Conservation (phyloP, 495 filamentous ascomycete genomes). For the Neurospora sp. region DNA sequence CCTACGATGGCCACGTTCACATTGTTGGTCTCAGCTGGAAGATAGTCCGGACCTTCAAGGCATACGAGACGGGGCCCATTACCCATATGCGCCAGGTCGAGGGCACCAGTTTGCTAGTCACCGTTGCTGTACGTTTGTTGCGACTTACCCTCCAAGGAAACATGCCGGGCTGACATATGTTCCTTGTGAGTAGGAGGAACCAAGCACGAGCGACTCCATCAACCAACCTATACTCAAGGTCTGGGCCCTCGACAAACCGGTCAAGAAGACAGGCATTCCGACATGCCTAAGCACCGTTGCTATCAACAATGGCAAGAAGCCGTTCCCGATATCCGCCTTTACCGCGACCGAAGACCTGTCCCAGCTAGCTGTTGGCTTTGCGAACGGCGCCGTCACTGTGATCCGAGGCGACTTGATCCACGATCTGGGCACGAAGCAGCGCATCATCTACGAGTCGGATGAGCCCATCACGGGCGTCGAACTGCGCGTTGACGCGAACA, state of each 20-base stretch:
- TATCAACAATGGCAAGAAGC: slow-evolving; percentile 84
- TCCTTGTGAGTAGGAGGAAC: slow-evolving; percentile 47
- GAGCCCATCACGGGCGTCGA: slow-evolving; percentile 91
- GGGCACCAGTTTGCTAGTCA: slow-evolving; percentile 76
- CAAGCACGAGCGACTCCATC: slow-evolving; percentile 41
- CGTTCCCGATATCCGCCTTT: slow-evolving; percentile 91
- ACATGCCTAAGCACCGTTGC: slow-evolving; percentile 74
- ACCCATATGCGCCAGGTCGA: slow-evolving; percentile 94
- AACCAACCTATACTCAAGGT: slow-evolving; percentile 80
- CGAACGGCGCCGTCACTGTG: slow-evolving; percentile 87
- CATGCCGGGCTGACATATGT: neutral
- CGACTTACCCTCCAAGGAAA: neutral
- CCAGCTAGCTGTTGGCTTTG: slow-evolving; percentile 90
- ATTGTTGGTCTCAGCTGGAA: slow-evolving; percentile 83
- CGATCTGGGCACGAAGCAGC: slow-evolving; percentile 89
- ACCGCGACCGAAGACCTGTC: slow-evolving; percentile 74
- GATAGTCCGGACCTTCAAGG: slow-evolving; percentile 73
- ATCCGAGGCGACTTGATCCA: slow-evolving; percentile 92
- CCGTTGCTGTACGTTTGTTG: slow-evolving; percentile 47
- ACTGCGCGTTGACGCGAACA: slow-evolving; percentile 50
- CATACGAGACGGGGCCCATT: slow-evolving; percentile 67
- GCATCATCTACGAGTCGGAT: slow-evolving; percentile 92
- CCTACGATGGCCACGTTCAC: slow-evolving; percentile 70
- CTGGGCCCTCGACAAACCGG: slow-evolving; percentile 88
- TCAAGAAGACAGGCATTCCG: slow-evolving; percentile 85